Conservation (phyloP, 306 rosid species). For the Vigna reflexopilosa region DNA sequence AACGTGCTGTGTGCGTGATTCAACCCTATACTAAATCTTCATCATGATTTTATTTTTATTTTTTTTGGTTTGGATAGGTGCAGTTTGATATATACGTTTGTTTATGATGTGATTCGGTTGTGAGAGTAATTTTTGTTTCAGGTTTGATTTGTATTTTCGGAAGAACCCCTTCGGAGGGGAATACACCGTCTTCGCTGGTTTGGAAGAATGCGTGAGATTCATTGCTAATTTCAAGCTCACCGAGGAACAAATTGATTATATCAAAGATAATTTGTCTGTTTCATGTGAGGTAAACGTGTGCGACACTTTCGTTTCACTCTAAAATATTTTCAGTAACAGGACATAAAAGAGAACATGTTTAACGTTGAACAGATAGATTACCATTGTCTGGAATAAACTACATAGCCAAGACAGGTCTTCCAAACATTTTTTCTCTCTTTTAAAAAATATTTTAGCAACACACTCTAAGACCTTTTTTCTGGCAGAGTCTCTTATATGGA, state of each 20-base stretch:
- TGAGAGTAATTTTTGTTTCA: constrained; percentile 46
- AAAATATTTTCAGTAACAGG: background rate
- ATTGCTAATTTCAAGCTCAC: constrained; percentile 71
- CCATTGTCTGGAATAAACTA: too few relatives aligned
- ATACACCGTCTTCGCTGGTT: constrained; percentile 83
- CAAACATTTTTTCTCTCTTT: too few relatives aligned
- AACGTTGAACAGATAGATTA: background rate
- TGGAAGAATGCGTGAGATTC: constrained; percentile 80
- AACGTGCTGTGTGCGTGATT: constrained; percentile 78
- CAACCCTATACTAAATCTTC: background rate
- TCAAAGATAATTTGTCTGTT: constrained; percentile 63
- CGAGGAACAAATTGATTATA: constrained; percentile 66
- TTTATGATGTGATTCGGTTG: constrained; percentile 24
- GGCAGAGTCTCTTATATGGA: too few relatives aligned
- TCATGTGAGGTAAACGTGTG: constrained; percentile 68
- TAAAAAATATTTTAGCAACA: too few relatives aligned
- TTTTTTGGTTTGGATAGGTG: background rate
- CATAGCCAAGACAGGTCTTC: too few relatives aligned
- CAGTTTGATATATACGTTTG: background rate
- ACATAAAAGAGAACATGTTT: background rate
- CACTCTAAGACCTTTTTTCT: too few relatives aligned
- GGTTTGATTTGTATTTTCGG: constrained; percentile 87
- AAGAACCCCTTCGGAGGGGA: constrained; percentile 90
- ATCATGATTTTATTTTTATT: background rate
- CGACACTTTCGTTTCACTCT: background rate